Conservation (phyloP, 2,329 filamentous ascomycete genomes). For the Trichoderma citrinoviride region DNA sequence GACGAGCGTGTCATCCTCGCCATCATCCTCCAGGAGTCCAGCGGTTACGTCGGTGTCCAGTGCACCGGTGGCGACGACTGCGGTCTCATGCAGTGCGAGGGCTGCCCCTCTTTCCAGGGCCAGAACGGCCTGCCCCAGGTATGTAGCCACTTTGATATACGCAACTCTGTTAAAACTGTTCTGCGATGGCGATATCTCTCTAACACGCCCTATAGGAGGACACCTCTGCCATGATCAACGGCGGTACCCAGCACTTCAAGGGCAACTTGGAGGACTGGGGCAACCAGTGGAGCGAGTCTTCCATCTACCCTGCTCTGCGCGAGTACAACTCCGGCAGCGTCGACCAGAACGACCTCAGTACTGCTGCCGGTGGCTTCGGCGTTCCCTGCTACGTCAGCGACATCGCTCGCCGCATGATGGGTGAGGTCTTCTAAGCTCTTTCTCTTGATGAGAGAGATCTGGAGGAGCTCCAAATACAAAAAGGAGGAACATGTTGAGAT, state of each 20-base stretch:
- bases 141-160: not conserved
- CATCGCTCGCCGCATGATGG: conserved; percentile 10
- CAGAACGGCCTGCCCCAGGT: conserved; percentile 8
- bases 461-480: not conserved
- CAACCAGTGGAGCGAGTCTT: not conserved
- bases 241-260: conserved; percentile 17
- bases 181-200: not conserved
- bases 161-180: not conserved
- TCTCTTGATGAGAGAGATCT: not conserved
- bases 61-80: conserved; percentile 12
- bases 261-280: not conserved
- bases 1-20: conserved; percentile 17
- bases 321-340: conserved; percentile 19
- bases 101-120: not conserved
- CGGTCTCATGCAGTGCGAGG: conserved; percentile 14
- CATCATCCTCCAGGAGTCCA: conserved; percentile 15
- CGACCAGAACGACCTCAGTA: not conserved
- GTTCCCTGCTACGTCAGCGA: conserved; percentile 14
- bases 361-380: conserved; percentile 3
- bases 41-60: conserved; percentile 3
- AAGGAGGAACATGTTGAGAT: not conserved
- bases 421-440: conserved; percentile 1
- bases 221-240: conserved; percentile 17
- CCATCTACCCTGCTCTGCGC: conserved; percentile 17
- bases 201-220: not conserved